These are phyloP conservation scores for Kodamaea fungicola DNA, from an alignment of 1,139 yeast genomes.

Conservation along the genomic window DNA sequence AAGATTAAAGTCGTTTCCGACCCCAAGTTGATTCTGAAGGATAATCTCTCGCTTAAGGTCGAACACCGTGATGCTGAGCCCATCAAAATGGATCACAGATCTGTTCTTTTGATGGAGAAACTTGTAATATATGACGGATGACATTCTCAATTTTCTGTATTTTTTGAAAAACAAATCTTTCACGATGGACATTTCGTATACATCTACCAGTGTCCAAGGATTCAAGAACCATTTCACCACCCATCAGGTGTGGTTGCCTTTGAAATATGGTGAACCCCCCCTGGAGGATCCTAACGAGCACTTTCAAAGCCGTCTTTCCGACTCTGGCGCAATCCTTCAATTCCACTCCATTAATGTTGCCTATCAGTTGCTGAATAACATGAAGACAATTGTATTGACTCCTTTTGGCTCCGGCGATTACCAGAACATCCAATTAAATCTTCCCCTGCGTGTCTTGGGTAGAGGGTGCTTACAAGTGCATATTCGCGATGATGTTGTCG, in stretches of 20 bases:
- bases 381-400: constrained; percentile 26
- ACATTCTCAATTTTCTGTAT: constrained; percentile 44
- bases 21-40: constrained; percentile 72
- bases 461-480: constrained; percentile 20
- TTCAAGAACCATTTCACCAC: constrained; percentile 21
- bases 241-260: constrained; percentile 26
- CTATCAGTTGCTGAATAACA: constrained; percentile 28
- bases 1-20: constrained; percentile 81
- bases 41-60: constrained; percentile 91
- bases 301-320: constrained; percentile 21
- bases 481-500: constrained; percentile 8
- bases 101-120: constrained; percentile 83
- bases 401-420: constrained; percentile 26
- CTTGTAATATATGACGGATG: constrained; percentile 84
- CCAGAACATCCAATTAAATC: constrained; percentile 23
- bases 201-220: constrained; percentile 23
- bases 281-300: constrained; percentile 18
- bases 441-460: constrained; percentile 18
- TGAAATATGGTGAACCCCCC: constrained; percentile 22
- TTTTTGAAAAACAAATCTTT: constrained; percentile 2
- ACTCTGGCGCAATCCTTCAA: constrained; percentile 21
- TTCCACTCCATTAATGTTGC: constrained; percentile 13
- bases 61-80: constrained; percentile 92
- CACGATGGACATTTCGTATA: constrained; percentile 16
- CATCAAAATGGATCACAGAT: constrained; percentile 83